Evolutionary conservation across 139 green algal genomes (phyloP), one percentile per base, ranked within the genome.

Genomic region (Pleodorina starrii): DNA sequence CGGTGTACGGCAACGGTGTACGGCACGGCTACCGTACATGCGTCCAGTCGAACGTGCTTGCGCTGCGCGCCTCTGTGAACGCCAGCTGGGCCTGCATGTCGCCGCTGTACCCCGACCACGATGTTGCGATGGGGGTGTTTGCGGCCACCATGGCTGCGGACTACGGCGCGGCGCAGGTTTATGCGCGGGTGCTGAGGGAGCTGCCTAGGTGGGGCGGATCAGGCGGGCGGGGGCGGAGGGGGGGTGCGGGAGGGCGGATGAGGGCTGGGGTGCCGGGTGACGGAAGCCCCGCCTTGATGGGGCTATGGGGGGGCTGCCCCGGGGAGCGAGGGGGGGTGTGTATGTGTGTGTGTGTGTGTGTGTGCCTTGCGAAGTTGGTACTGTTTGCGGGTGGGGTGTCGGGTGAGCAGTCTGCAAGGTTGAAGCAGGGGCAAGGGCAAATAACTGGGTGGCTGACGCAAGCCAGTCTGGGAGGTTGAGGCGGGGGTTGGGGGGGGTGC

Each of bases 111-210:
- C 54, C 85, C 27, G 72, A 63, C 32, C 85, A 90, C 73, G 43
- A 85, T 21, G 74, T 76, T 0, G 73, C 54, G 9, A 63, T 90
- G 85, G 7, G 19, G 19, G 54, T 90, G 51, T 85, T 71, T 73
- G 71, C 73, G n/a, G 85, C 85, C 23, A 40, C 17, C 74, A 76
- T 77, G 85, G 85, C 5, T 27, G 85, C 42, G 29, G 54, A 85
- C 5, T 19, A 40, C 35, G 1, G 19, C 5, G 44, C 12, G 27
- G 54, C 85, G n/a, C 46, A 54, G 21, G 35, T 51, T n/a, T 88
- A 88, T 63, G 17, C 63, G n/a, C 63, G 82, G 5, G 63, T 88
- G 66, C 43, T 79, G 21, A 35, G 25, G 43, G 82, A 88, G n/a
- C 68, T 88, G 66, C 63, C 82, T 6, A 44, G 82, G 82, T 88